phyloP scores from a whole-genome alignment of 148 eudicot genomes.

The Spergularia bocconei region DNA sequence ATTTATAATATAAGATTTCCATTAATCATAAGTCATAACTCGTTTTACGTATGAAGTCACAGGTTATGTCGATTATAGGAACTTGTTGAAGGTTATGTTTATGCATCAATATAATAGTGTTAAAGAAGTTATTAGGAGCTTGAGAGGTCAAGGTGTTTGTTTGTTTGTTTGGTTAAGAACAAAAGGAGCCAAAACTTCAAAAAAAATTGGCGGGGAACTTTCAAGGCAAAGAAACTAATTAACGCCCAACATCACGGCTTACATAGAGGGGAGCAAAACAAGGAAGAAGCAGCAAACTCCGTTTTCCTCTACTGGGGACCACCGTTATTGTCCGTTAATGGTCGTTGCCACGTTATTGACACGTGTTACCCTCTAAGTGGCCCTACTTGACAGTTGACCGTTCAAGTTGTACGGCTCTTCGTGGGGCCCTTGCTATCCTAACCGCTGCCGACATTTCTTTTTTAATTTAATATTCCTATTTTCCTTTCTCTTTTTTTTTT shows the following conservation, averaged over 20 bases:
- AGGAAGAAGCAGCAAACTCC: conserved; percentile 10
- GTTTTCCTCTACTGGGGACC: conserved; percentile 15
- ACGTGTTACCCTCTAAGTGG: conserved; percentile 30
- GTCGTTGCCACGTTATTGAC: conserved; percentile 45
- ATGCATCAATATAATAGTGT: too few species aligned
- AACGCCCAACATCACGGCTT: conserved; percentile 20
- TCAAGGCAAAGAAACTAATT: background rate
- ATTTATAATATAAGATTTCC: too few species aligned
- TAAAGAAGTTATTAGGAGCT: too few species aligned
- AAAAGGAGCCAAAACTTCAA: background rate
- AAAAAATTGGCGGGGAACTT: background rate
- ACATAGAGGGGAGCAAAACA: conserved; percentile 13
- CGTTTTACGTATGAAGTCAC: too few species aligned
- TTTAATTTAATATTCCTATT: background rate
- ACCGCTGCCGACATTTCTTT: conserved; percentile 33
- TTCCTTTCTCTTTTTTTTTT: background rate
- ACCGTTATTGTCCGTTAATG: conserved; percentile 48
- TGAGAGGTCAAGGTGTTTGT: too few species aligned
- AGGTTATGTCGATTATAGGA: too few species aligned
- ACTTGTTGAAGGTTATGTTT: too few species aligned
- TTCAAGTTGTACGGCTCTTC: conserved; percentile 27
- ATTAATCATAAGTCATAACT: too few species aligned
- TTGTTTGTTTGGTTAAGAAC: too few species aligned
- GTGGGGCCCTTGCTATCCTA: conserved; percentile 29
- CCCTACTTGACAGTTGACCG: conserved; percentile 42